Evolutionary conservation across 1,284 basidiomycete species (phyloP).

Genomic region (Microbotryum silenes-acaulis): DNA sequence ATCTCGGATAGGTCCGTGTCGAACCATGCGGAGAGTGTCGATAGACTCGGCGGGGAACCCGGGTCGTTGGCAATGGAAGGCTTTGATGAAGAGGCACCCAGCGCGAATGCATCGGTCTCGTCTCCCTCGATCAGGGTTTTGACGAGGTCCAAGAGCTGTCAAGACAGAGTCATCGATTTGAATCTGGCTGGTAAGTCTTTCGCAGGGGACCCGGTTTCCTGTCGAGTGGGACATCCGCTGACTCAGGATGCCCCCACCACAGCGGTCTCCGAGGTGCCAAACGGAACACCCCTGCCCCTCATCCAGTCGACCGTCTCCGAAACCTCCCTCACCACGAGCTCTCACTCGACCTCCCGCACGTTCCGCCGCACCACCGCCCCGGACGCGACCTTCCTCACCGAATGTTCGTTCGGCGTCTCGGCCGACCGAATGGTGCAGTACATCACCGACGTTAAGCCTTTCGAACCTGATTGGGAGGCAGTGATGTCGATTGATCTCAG

Average conservation of each 20-base stretch:
- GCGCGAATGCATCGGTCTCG: background rate
- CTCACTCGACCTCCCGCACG: slow-evolving; percentile 26
- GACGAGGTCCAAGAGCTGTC: slow-evolving; percentile 35
- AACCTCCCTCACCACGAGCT: slow-evolving; percentile 18
- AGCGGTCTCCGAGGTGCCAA: slow-evolving; percentile 3
- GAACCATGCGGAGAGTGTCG: background rate
- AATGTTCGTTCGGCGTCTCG: slow-evolving; percentile 88
- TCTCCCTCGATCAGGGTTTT: slow-evolving; percentile 40
- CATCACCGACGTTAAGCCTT: slow-evolving; percentile 91
- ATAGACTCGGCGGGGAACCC: background rate
- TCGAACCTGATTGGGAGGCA: slow-evolving; percentile 88
- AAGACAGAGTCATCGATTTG: too few relatives aligned
- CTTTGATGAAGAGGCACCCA: background rate
- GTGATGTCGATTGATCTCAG: slow-evolving; percentile 70
- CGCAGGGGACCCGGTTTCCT: too few relatives aligned
- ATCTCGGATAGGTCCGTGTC: background rate
- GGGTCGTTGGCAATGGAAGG: background rate
- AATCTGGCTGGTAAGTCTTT: too few relatives aligned
- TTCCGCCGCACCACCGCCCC: slow-evolving; percentile 24
- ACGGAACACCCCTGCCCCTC: slow-evolving; percentile 6
- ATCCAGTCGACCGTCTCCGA: slow-evolving; percentile 13
- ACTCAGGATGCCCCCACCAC: background rate
- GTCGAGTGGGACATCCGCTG: background rate
- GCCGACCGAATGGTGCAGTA: slow-evolving; percentile 83
- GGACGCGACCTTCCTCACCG: slow-evolving; percentile 74